These are phyloP conservation scores for Nicotiana sylvestris DNA, from an alignment of 257 asterid species.

Conservation along the genomic window DNA sequence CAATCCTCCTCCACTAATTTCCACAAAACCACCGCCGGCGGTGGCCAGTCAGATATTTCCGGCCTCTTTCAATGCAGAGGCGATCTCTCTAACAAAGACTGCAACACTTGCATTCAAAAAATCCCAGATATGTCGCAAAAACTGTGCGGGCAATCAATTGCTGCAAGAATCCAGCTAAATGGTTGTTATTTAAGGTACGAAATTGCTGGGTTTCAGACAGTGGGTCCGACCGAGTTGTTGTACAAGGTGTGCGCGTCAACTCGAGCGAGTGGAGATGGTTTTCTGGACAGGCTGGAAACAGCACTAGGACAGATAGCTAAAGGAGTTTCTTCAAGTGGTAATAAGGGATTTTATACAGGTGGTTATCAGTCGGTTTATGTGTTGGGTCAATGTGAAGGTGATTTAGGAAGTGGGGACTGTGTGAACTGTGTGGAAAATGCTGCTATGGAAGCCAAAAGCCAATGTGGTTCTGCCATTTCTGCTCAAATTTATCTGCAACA, in stretches of 20 bases:
- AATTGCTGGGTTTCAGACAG: constrained; percentile 43
- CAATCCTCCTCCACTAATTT: constrained; percentile 58
- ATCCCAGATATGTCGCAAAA: constrained; percentile 30
- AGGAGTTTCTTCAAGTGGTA: constrained; percentile 36
- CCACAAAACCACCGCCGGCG: constrained; percentile 50
- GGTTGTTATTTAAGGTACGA: constrained; percentile 71
- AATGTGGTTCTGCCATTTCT: constrained; percentile 52
- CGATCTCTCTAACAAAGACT: constrained; percentile 53
- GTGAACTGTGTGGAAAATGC: constrained; percentile 76
- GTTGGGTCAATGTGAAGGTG: constrained; percentile 93
- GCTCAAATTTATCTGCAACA: constrained; percentile 63
- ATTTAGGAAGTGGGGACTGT: constrained; percentile 50
- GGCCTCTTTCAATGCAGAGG: constrained; percentile 83
- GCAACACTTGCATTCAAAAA: constrained; percentile 43
- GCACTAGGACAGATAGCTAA: constrained; percentile 61
- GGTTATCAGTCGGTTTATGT: constrained; percentile 62
- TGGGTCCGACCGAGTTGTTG: constrained; percentile 46
- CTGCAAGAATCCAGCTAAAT: constrained; percentile 56
- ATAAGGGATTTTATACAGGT: constrained; percentile 56
- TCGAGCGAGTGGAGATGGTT: constrained; percentile 64
- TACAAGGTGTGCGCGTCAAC: constrained; percentile 62
- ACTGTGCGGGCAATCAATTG: constrained; percentile 53
- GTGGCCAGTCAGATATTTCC: constrained; percentile 36
- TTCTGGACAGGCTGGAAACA: constrained; percentile 42
- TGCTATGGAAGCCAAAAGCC: constrained; percentile 37